phyloP scores from a whole-genome alignment of 2,329 filamentous ascomycete species.

The Diaporthe humulicola region DNA sequence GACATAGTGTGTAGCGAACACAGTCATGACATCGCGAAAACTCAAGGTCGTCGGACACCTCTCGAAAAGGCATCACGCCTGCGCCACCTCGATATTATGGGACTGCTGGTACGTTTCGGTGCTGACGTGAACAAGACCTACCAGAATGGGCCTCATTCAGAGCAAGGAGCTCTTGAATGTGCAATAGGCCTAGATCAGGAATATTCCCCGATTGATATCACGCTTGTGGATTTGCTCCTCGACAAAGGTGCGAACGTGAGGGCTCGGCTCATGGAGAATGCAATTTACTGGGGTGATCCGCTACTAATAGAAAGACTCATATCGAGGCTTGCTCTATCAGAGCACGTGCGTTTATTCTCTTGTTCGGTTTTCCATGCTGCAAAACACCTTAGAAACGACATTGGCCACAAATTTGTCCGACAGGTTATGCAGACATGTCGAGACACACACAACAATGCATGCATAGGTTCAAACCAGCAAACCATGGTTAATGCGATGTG shows the following conservation, averaged over 20 bases:
- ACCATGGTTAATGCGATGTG: neutral
- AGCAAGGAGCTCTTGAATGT: slow-evolving; percentile 2
- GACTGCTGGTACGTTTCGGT: neutral
- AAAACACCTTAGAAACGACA: neutral
- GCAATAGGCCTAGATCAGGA: no score
- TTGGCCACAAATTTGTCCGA: neutral
- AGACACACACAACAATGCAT: neutral
- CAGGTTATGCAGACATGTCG: neutral
- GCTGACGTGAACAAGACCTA: neutral
- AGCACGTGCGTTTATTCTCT: neutral
- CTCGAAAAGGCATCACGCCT: neutral
- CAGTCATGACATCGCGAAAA: no score
- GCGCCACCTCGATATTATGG: neutral
- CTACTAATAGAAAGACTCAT: neutral
- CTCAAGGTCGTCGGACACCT: neutral
- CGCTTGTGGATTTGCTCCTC: neutral
- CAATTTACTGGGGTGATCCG: neutral
- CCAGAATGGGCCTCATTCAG: neutral
- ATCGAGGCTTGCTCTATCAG: neutral
- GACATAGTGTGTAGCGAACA: neutral
- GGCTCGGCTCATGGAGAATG: neutral
- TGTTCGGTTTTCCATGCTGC: neutral
- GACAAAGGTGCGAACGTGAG: neutral
- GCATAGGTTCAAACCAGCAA: accelerated
- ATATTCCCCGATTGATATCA: neutral